Evolutionary conservation across 805 yeast genomes (phyloP), one percentile per base, ranked within the genome.

Genomic region (Candida methanosorbosa): DNA sequence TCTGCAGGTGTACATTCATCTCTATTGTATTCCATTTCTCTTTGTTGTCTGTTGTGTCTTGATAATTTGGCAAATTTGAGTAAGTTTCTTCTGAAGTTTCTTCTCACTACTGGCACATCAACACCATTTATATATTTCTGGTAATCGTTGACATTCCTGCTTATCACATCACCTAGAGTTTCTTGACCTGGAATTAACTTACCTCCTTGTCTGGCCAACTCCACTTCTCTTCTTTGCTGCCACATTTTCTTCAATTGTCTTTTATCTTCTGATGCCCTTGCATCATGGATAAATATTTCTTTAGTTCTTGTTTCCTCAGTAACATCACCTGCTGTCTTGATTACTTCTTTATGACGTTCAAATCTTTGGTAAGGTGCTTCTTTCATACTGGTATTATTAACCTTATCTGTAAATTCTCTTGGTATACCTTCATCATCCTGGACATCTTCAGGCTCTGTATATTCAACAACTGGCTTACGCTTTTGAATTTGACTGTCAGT

Each of bases 251-350:
- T 16, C 9, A 30, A 18, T 9, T 21, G 11, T 4, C 21, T 13
- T 8, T 9, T 6, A 3, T 5, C 12, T 12, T 5, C 22, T 23
- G 6, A 7, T 17, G 17, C 29, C 9, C 29, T 25, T 13, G 35
- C 9, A 14, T 27, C 26, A 26, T 32, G 30, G 25, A 32, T 13
- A 13, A 32, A 32, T 7, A 32, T 24, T 18, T 32, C 35, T 18
- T 18, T 32, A 4, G 30, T 32, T 20, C n/a, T 26, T 4, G 18
- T 32, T 15, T 32, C 35, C n/a, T 32, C 35, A 5, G n/a, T 18
- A 4, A 9, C n/a, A 8, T 32, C 30, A 5, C 20, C 24, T 13
- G 14, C 16, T 5, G 30, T 32, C 5, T n/a, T 18, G 9, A 9
- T 26, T 11, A 11, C 25, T 15, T 26, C 30, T 5, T n/a, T 4